Base-by-base conservation (phyloP, 2,329 filamentous ascomycete genomes). In the Aspergillus cejpii region DNA sequence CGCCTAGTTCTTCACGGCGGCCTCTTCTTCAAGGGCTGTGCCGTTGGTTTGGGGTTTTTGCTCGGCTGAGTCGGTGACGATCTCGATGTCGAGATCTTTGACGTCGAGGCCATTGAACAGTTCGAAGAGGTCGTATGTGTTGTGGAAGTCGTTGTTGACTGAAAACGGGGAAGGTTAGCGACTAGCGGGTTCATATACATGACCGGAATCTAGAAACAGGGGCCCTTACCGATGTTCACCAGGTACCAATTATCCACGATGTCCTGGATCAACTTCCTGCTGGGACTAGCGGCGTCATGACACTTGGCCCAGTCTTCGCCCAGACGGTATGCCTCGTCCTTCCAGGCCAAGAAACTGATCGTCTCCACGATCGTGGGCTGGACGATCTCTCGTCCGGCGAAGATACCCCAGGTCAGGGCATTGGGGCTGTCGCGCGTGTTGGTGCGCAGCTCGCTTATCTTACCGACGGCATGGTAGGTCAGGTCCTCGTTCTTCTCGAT, bases 361-460 rank as follows among this genome's bases (percentile, higher is more conserved):
- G 87, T 94, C 72, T 98, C 92, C 41, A 98, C 92, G 59, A 98
- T 96, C n/a, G 92, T 98, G 11, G 92, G 92, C 68, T 98, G 92
- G n/a, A 98, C 90, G 62, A 98, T 96, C 69, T 98, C 92, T 67
- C 97, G 94, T 47, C 92, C 92, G 0, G 92, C 91, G 73, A 97
- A 98, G 26, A 98, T 94, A 68, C 92, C 92, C 92, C 92, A 98
- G 1, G 92, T 98, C 39, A 98, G 87, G n/a, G 92, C 92, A 59
- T 98, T 98, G 28, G 92, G 92, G 5, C 88, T 87, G 17, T 81
- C 80, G 6, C 83, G 82, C 1, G 88, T 83, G 61, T 98, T 97
- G 21, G 88, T 92, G 66, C 82, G 83, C 44, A 97, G 75, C 45
- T 84, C 80, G 21, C 91, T 90, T 15, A 78, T 76, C 67, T 87